Conservation (phyloP, 805 yeast species). For the Candida coleopterorum region DNA sequence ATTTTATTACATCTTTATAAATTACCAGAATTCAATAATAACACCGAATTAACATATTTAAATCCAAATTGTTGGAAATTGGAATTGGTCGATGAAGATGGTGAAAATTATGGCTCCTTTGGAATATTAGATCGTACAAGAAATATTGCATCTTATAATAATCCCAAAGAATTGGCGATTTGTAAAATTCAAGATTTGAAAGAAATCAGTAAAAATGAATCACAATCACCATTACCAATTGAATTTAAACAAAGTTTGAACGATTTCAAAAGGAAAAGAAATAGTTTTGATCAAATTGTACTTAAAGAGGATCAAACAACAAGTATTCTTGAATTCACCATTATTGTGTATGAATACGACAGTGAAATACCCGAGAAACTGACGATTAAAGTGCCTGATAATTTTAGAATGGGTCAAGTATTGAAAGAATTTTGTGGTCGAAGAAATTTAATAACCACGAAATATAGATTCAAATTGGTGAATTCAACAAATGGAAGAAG, state of each 20-base stretch:
- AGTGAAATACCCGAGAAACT: conserved; percentile 1
- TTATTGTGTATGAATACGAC: conserved; percentile 6
- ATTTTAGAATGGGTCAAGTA: conserved; percentile 20
- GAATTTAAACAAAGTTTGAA: conserved; percentile 28
- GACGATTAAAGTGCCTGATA: conserved; percentile 5
- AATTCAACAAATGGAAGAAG: conserved; percentile 6
- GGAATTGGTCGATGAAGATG: conserved; percentile 87
- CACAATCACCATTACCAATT: conserved; percentile 50
- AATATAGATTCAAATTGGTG: conserved; percentile 21
- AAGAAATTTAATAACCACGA: conserved; percentile 22
- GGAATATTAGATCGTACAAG: conserved; percentile 78
- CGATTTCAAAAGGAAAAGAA: conserved; percentile 12
- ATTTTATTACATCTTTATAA: conserved; percentile 27
- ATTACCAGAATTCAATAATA: conserved; percentile 17
- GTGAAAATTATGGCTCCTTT: conserved; percentile 88
- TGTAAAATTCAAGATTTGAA: conserved; percentile 48
- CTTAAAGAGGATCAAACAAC: conserved; percentile 3
- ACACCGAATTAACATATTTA: conserved; percentile 9
- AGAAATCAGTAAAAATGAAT: conserved; percentile 45
- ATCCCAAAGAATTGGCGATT: conserved; percentile 73
- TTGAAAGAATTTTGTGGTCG: conserved; percentile 24
- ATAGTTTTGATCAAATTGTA: conserved; percentile 10
- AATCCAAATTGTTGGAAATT: conserved; percentile 73
- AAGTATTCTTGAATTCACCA: conserved; percentile 7
- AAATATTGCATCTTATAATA: conserved; percentile 64